Conservation (phyloP, 352 stramenopile genomes). For the Phytophthora ramorum region DNA sequence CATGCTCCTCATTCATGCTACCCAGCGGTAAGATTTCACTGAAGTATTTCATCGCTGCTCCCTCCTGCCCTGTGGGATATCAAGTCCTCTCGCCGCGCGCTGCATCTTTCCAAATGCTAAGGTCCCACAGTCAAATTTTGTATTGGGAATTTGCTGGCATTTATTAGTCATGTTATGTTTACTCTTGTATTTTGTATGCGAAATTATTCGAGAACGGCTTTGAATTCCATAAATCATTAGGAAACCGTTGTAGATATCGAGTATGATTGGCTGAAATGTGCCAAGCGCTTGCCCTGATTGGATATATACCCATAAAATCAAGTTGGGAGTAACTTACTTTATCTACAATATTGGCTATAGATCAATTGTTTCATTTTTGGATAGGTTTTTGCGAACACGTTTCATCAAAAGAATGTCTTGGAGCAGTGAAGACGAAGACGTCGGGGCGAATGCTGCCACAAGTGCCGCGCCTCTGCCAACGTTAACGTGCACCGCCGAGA, state of each 20-base stretch:
- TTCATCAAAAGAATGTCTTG: slow-evolving; percentile 19
- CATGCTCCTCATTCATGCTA: slow-evolving; percentile 12
- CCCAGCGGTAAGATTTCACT: slow-evolving; percentile 5
- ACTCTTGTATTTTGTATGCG: no score
- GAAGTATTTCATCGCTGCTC: slow-evolving; percentile 13
- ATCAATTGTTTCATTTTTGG: no score
- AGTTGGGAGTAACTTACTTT: not conserved
- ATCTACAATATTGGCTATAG: no score
- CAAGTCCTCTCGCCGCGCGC: slow-evolving; percentile 2
- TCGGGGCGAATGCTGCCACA: not conserved
- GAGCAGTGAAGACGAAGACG: slow-evolving; percentile 34
- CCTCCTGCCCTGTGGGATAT: slow-evolving; percentile 1
- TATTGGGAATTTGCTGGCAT: no score
- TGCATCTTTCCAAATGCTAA: not conserved
- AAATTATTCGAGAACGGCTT: no score
- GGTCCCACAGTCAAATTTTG: not conserved
- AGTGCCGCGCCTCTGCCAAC: slow-evolving; percentile 32
- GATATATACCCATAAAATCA: no score
- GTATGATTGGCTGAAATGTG: no score
- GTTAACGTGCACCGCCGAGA: slow-evolving; percentile 67
- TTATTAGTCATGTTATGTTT: not conserved
- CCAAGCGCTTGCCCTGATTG: no score
- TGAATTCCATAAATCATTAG: no score
- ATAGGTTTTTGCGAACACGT: no score
- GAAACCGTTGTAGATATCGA: no score